Evolutionary conservation across 768 basidiomycete species (phyloP).

Genomic region (Boletus edulis): DNA sequence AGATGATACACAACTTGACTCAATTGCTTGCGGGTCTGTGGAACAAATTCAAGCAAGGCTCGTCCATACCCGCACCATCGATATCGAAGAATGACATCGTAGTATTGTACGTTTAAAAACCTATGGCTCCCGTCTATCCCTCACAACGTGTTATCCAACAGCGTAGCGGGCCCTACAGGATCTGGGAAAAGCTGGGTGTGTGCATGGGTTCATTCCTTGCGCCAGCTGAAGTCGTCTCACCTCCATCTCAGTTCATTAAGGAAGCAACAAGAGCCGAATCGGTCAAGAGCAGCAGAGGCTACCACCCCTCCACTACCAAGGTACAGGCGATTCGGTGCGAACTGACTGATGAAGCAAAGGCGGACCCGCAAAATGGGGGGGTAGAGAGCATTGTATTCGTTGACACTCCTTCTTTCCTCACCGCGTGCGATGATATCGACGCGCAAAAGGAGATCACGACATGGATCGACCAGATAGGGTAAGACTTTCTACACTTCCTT

Average conservation of each 20-base stretch:
- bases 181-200: constrained; percentile 22
- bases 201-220: not conserved
- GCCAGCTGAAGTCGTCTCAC: not conserved
- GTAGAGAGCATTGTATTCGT: constrained; percentile 16
- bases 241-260: constrained; percentile 9
- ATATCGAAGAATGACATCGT: constrained; percentile 19
- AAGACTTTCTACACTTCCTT: not conserved
- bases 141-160: not conserved
- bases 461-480: constrained; percentile 4
- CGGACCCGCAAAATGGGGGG: not conserved
- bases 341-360: constrained; percentile 8
- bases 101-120: constrained; percentile 14
- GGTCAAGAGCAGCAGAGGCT: not conserved
- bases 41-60: constrained; percentile 14
- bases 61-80: not conserved
- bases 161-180: constrained; percentile 19
- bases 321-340: constrained; percentile 16
- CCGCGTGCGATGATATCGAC: constrained; percentile 4
- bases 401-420: constrained; percentile 22
- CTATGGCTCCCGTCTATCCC: not conserved
- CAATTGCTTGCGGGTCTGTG: not conserved
- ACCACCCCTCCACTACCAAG: constrained; percentile 3
- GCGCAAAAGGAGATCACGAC: not conserved
- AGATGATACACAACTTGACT: not conserved
- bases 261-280: constrained; percentile 3